These are phyloP conservation scores for Nothophaeocryptopus gaeumannii DNA, from an alignment of 2,329 filamentous ascomycete genomes.

Conservation along the genomic window DNA sequence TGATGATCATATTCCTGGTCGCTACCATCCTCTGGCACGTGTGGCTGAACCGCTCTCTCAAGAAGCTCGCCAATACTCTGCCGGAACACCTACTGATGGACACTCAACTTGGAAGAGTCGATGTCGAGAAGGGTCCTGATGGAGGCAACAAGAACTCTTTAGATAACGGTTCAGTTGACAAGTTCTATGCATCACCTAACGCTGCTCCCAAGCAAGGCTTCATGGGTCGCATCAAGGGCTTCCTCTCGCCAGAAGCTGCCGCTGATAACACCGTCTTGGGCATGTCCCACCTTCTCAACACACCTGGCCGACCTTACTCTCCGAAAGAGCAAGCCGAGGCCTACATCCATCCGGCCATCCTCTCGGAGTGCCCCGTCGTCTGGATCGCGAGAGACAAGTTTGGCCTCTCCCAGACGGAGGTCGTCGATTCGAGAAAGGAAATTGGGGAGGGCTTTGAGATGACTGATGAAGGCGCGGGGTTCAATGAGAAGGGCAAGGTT, in stretches of 20 bases:
- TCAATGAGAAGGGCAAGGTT: conserved; percentile 46
- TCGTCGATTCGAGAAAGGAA: conserved; percentile 33
- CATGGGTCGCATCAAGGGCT: conserved; percentile 22
- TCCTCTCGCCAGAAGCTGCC: conserved; percentile 23
- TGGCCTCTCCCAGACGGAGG: conserved; percentile 43
- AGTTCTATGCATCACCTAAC: not conserved
- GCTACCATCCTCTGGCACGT: conserved; percentile 43
- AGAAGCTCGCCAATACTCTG: conserved; percentile 31
- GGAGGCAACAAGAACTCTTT: conserved; percentile 19
- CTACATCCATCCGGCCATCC: conserved; percentile 46
- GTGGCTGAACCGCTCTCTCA: conserved; percentile 34
- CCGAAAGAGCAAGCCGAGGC: conserved; percentile 39
- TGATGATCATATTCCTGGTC: conserved; percentile 41
- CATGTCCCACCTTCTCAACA: conserved; percentile 34
- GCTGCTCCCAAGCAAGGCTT: conserved; percentile 8
- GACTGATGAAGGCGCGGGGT: conserved; percentile 45
- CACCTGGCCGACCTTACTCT: conserved; percentile 30
- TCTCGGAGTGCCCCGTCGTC: conserved; percentile 39
- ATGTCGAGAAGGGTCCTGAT: conserved; percentile 25
- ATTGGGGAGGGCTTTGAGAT: conserved; percentile 34
- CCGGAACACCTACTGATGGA: conserved; percentile 27
- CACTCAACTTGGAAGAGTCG: conserved; percentile 23
- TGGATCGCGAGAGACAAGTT: conserved; percentile 46
- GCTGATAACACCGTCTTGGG: conserved; percentile 31
- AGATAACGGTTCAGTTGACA: no score